Base-by-base conservation (phyloP, 176 grass and related monocot genomes). In the Oryza nivara region DNA sequence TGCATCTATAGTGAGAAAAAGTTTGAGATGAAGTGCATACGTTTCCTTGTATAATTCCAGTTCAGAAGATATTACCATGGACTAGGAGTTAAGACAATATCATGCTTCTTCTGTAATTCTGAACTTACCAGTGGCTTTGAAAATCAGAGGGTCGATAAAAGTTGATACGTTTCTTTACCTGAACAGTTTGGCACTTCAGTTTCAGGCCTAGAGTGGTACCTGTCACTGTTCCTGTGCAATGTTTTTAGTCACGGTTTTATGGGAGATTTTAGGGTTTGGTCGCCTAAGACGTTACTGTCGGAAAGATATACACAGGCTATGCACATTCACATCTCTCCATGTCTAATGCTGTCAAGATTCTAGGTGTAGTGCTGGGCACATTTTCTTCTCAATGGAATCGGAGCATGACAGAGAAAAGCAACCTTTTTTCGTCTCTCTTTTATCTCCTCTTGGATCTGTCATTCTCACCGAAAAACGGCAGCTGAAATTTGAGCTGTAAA, bases 221-320 rank as follows among this genome's bases (percentile, higher is more conserved):
- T 80, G 64, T 85, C 76, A 12, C 1, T 60, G 67, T 77, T 67
- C 67, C 7, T 47, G 78, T 67, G 46, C 1, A 67, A 72, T 75
- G 61, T 83, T 26, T 82, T 77, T 16, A 9, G 60, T 9, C 20
- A 82, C 73, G 60, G 64, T 68, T 75, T 8, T 38, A 36, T 70
- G 2, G 34, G 61, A 49, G 32, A 69, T 32, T 72, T 83, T 61
- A 89, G 54, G 76, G 54, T 80, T 73, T 54, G 36, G 67, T 80
- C 49, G 85, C 60, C 4, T 22, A 72, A 47, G 67, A 47, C 12
- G 70, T 92, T 87, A 60, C 85, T 84, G 25, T 91, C 52, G 32
- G 19, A 72, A 16, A 58, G 70, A 65, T 80, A 70, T 73, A 83
- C 67, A 10, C 67, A 10, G 19, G 74, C 2, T 2, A 67, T 83